Conservation (phyloP, 495 filamentous ascomycete species). For the Tuber umbilicatum region DNA sequence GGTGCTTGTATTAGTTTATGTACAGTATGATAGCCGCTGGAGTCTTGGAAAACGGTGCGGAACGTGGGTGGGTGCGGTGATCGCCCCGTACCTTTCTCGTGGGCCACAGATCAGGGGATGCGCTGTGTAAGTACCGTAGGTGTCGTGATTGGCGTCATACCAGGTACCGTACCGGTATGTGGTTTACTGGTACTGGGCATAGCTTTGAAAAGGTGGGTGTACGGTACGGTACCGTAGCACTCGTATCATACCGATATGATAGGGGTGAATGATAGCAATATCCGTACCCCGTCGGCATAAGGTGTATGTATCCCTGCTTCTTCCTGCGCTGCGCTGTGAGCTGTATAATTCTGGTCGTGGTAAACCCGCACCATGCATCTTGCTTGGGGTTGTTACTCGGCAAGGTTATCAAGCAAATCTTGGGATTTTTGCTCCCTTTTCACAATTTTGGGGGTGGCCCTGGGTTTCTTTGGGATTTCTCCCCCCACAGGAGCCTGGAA, state of each 20-base stretch:
- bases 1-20: neutral
- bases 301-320: neutral
- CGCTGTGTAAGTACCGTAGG: neutral
- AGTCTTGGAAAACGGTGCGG: neutral
- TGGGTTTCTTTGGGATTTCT: neutral
- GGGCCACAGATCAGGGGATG: neutral
- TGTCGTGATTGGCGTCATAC: neutral
- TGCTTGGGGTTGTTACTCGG: no score
- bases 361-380: neutral
- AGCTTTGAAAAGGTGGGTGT: neutral
- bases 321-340: neutral
- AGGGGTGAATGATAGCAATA: neutral
- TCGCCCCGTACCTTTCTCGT: neutral
- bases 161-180: no score
- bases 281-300: neutral
- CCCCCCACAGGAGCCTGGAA: neutral
- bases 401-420: neutral
- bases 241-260: no score
- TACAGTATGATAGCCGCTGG: neutral
- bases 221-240: neutral
- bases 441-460: neutral
- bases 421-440: neutral
- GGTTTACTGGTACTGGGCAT: neutral
- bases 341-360: neutral
- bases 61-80: neutral